Percentiles rank a stretch among this genome's conserved stretches.
Evolutionary conservation across 805 yeast genomes (phyloP).

Genomic region (Monosporozyma yasuniensis): DNA sequence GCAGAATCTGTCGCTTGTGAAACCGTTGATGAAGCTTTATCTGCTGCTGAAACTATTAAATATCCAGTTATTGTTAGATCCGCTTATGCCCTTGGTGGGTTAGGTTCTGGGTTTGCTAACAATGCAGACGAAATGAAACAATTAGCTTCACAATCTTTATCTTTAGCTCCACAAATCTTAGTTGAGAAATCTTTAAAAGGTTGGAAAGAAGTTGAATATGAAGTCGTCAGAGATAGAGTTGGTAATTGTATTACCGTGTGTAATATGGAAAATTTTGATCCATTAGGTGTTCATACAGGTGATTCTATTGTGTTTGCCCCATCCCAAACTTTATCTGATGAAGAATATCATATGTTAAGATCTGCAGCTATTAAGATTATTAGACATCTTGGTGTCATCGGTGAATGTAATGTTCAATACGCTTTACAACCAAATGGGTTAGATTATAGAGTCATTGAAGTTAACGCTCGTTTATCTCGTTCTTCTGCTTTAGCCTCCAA

Average conservation of each 20-base stretch:
- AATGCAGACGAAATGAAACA: slow-evolving; percentile 75
- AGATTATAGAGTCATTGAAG: slow-evolving; percentile 95
- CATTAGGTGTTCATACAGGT: slow-evolving; percentile 97
- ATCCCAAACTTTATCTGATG: slow-evolving; percentile 92
- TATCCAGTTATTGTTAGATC: slow-evolving; percentile 97
- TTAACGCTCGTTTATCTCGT: slow-evolving; percentile 92
- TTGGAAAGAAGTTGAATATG: slow-evolving; percentile 98
- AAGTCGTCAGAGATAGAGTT: slow-evolving; percentile 93
- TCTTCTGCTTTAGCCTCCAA: slow-evolving; percentile 97
- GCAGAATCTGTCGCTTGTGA: slow-evolving; percentile 96
- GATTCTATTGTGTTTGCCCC: slow-evolving; percentile 99
- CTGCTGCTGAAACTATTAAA: slow-evolving; percentile 82
- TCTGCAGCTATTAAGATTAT: slow-evolving; percentile 95
- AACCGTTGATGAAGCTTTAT: slow-evolving; percentile 82
- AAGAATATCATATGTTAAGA: slow-evolving; percentile 96
- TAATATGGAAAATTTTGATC: slow-evolving; percentile 98
- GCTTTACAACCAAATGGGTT: slow-evolving; percentile 93
- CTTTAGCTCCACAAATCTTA: slow-evolving; percentile 87
- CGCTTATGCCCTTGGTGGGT: slow-evolving; percentile 94
- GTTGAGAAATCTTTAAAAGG: slow-evolving; percentile 97
- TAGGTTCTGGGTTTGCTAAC: slow-evolving; percentile 94
- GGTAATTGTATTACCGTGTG: slow-evolving; percentile 98
- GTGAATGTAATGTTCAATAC: slow-evolving; percentile 97
- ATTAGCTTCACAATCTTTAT: slow-evolving; percentile 80
- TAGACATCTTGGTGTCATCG: slow-evolving; percentile 96